Base-by-base conservation (phyloP, 2,329 filamentous ascomycete species). In the Colletotrichum viniferum region DNA sequence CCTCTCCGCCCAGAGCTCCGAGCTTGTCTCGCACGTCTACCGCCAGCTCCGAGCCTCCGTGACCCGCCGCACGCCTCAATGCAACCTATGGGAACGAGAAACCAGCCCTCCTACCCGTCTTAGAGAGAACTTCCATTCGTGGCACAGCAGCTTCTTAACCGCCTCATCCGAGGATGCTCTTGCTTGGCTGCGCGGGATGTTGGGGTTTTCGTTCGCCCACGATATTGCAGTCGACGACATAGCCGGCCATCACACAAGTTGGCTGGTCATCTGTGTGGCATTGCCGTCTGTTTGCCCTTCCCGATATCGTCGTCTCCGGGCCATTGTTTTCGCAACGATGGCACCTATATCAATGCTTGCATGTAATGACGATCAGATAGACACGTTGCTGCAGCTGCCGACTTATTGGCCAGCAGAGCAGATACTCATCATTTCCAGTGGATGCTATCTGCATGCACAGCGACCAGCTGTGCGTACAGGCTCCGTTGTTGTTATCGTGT, bases 11-110 rank as follows among this genome's bases (percentile, higher is more conserved):
- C 60, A 63, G 58, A 71, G 58, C 68, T 69, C 73, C 56, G 69
- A 75, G 63, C 73, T 60, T 68, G 56, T 69, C 69, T 75, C 69
- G 56, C 58, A 52, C 63, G 30, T 73, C 69, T 75, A 30, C 73
- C 73, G 69, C 43, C 60, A 72, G 69, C 69, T 75, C 73, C 73
- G 73, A 75, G 56, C 26, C 63, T 73, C 63, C 69, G 63, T 66
- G 43, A 64, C 69, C 73, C 73, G 69, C 63, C 58, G 43, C 28
- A 72, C n/a, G 32, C 18, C 48, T 32, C 24, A n/a, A 30, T 30
- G 28, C 18, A 58, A 62, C 73, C 73, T 73, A 75, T 73, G 16
- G 63, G 56, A 24, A 36, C 43, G 34, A 38, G 38, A 12, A 55
- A 32, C 16, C 32, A 28, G 55, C 63, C 69, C 48, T 73, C 69